Evolutionary conservation across 768 basidiomycete species (phyloP).

Genomic region (Termitomyces sp.): DNA sequence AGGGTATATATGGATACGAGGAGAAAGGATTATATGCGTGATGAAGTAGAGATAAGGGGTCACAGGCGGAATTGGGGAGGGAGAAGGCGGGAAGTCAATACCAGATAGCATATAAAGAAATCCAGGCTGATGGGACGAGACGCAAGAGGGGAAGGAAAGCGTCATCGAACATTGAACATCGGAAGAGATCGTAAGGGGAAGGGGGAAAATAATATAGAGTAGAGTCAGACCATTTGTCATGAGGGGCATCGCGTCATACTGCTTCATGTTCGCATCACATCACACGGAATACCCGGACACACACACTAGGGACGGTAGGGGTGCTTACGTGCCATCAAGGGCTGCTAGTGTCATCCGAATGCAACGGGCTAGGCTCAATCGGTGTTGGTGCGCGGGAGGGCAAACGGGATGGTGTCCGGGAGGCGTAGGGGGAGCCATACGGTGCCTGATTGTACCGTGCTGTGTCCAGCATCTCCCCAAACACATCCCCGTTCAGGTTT

Average conservation of each 20-base stretch:
- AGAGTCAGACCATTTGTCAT: conserved; percentile 9
- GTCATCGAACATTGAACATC: background rate
- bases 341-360: conserved; percentile 9
- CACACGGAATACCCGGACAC: background rate
- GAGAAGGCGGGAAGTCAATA: background rate
- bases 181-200: background rate
- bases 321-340: conserved; percentile 1
- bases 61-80: background rate
- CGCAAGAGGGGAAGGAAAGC: background rate
- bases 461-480: conserved; percentile 28
- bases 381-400: conserved; percentile 29
- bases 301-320: background rate
- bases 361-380: conserved; percentile 14
- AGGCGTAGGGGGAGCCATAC: conserved; percentile 37
- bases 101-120: background rate
- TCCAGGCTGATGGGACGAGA: background rate
- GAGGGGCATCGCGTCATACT: conserved; percentile 3
- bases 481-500: conserved; percentile 10
- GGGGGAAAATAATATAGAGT: conserved; percentile 5
- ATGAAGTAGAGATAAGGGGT: conserved; percentile 1
- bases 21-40: conserved; percentile 7
- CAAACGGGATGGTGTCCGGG: conserved; percentile 25
- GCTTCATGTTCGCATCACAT: background rate
- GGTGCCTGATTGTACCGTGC: conserved; percentile 31
- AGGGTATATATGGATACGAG: conserved; percentile 9